Conservation (phyloP, 2,329 filamentous ascomycete genomes). For the Fusarium sp. region DNA sequence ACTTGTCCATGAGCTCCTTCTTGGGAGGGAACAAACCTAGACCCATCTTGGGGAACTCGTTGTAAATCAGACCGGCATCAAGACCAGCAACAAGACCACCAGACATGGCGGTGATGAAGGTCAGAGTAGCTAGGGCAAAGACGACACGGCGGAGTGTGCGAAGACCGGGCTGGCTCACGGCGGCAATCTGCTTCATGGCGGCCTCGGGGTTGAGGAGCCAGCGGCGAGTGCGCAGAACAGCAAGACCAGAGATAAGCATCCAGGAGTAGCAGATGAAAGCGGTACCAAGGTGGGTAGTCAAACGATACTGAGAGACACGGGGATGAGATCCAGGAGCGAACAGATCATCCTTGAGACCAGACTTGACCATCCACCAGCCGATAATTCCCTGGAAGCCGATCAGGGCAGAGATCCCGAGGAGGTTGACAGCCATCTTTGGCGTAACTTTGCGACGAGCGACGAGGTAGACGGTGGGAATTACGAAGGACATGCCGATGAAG, state of each 20-base stretch:
- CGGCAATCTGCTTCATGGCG: slow-evolving; percentile 71
- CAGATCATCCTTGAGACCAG: slow-evolving; percentile 93
- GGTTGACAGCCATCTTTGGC: slow-evolving; percentile 79
- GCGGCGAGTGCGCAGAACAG: slow-evolving; percentile 83
- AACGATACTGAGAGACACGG: slow-evolving; percentile 92
- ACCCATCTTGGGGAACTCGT: slow-evolving; percentile 98
- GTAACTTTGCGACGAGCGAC: slow-evolving; percentile 85
- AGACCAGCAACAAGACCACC: slow-evolving; percentile 94
- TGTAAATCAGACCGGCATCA: slow-evolving; percentile 97
- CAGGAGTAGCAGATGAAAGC: slow-evolving; percentile 94
- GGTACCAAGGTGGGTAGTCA: slow-evolving; percentile 89
- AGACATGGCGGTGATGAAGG: slow-evolving; percentile 93
- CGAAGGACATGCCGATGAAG: slow-evolving; percentile 89
- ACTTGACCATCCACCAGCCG: slow-evolving; percentile 99
- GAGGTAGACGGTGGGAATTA: slow-evolving; percentile 90
- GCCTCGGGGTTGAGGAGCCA: slow-evolving; percentile 77
- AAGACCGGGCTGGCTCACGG: slow-evolving; percentile 77
- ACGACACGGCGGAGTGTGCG: slow-evolving; percentile 81
- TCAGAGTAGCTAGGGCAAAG: slow-evolving; percentile 77
- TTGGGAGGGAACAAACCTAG: slow-evolving; percentile 84
- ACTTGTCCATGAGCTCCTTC: slow-evolving; percentile 86
- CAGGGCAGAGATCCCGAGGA: slow-evolving; percentile 86
- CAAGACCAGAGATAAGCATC: slow-evolving; percentile 92
- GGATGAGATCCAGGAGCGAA: slow-evolving; percentile 93
- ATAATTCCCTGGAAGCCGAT: slow-evolving; percentile 97